phyloP scores from a whole-genome alignment of 352 stramenopile genomes.

The Pythium pyrilobum region DNA sequence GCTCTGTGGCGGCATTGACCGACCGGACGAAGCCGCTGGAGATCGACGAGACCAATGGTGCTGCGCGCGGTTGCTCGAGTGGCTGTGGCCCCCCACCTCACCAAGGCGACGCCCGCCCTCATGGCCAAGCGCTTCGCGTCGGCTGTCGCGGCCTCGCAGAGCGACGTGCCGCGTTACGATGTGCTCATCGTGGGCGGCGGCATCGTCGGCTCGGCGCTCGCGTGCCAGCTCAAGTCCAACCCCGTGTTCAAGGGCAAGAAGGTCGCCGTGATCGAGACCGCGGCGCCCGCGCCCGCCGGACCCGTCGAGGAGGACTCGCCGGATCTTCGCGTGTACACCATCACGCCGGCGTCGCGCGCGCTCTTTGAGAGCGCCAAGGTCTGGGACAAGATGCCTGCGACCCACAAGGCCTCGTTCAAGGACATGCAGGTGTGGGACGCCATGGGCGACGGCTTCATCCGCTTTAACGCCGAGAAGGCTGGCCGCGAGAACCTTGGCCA shows the following conservation, averaged over 20 bases:
- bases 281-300: slow-evolving; percentile 29
- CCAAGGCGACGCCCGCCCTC: slow-evolving; percentile 6
- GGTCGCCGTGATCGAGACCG: slow-evolving; percentile 70
- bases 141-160: background rate
- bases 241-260: slow-evolving; percentile 75
- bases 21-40: background rate
- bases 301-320: slow-evolving; percentile 56
- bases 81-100: slow-evolving; percentile 13
- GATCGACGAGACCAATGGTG: slow-evolving; percentile 14
- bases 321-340: slow-evolving; percentile 88
- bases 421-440: slow-evolving; percentile 91
- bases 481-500: slow-evolving; percentile 65
- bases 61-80: slow-evolving; percentile 14
- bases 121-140: slow-evolving; percentile 20
- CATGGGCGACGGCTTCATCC: slow-evolving; percentile 86
- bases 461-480: slow-evolving; percentile 73
- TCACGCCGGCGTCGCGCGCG: slow-evolving; percentile 79
- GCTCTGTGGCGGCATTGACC: slow-evolving; percentile 14
- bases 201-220: slow-evolving; percentile 76
- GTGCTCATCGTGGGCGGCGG: slow-evolving; percentile 81
- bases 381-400: slow-evolving; percentile 64
- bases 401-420: slow-evolving; percentile 65
- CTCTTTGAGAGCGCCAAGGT: slow-evolving; percentile 70
- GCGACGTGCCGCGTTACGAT: slow-evolving; percentile 54
- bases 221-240: slow-evolving; percentile 75